Base-by-base conservation (phyloP, 2,329 filamentous ascomycete species). In the Pseudogymnoascus sp. region DNA sequence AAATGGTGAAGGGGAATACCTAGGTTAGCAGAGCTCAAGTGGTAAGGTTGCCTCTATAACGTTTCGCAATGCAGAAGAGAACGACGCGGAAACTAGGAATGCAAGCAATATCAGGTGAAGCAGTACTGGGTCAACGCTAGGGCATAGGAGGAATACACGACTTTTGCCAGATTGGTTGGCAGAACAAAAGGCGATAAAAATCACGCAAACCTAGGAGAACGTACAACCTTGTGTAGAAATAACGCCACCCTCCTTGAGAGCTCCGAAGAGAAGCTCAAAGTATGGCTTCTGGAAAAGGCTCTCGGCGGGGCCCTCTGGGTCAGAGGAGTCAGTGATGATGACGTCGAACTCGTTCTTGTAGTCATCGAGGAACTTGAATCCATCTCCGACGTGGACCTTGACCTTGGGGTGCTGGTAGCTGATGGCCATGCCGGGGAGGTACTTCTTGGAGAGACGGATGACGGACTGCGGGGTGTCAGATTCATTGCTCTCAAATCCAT, bases 171-270 rank as follows among this genome's bases (percentile, higher is more conserved):
- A 50, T 18, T 33, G 25, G 25, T 25, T 50, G 25, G 43, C 47
- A 53, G 33, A 18, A 18, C 18, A 53, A n/a, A 12, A 33, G 15
- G 22, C 36, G 57, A 58, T 30, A 18, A 64, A 65, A 67, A 61
- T 62, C 63, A 66, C 65, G 64, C 65, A 60, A 62, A 70, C 67
- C 83, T 81, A 85, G 83, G 86, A 87, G 86, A 82, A 90, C 91
- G 84, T 91, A 96, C 91, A 96, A 99, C 94, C 94, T 97, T 99
- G 94, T 75, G 94, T 99, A 78, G 91, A 93, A 80, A 99, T 97
- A 74, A 99, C 91, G 81, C 94, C 94, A 78, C 92, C 93, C 72
- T 96, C 91, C 68, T 90, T 87, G 70, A 97, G 86, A 71, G 94
- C 94, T 72, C 87, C 89, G 76, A 88, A 82, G 65, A 99, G 84